Evolutionary conservation across 2,329 filamentous ascomycete genomes (phyloP).

Genomic region (Fusarium cyanostomum): DNA sequence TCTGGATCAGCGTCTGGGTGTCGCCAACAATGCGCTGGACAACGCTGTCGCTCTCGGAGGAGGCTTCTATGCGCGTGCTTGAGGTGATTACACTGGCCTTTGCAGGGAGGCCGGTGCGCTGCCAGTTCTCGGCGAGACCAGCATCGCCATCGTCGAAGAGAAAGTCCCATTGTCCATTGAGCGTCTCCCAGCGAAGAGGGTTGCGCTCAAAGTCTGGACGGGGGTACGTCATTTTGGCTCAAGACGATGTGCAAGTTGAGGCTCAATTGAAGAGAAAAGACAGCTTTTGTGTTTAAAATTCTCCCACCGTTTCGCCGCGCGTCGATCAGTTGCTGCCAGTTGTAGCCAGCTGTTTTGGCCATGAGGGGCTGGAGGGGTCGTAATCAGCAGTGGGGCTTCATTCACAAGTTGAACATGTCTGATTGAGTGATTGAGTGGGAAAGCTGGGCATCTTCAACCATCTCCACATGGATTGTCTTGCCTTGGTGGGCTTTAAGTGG

Average conservation of each 20-base stretch:
- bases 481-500: slow-evolving; percentile 30
- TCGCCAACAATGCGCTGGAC: slow-evolving; percentile 59
- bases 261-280: slow-evolving; percentile 3
- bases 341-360: slow-evolving; percentile 5
- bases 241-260: not conserved
- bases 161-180: slow-evolving; percentile 72
- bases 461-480: slow-evolving; percentile 27
- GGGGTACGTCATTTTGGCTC: slow-evolving; percentile 58
- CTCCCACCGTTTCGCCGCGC: slow-evolving; percentile 11
- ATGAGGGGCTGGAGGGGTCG: slow-evolving; percentile 25
- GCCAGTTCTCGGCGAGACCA: slow-evolving; percentile 64
- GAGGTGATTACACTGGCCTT: slow-evolving; percentile 46
- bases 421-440: slow-evolving; percentile 28
- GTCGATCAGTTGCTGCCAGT: slow-evolving; percentile 13
- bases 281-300: slow-evolving; percentile 13
- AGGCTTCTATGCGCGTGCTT: slow-evolving; percentile 45
- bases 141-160: slow-evolving; percentile 71
- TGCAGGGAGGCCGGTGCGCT: slow-evolving; percentile 59
- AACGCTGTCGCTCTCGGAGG: slow-evolving; percentile 48
- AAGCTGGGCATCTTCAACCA: slow-evolving; percentile 24
- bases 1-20: slow-evolving; percentile 57
- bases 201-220: slow-evolving; percentile 71
- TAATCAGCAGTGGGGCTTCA: slow-evolving; percentile 33
- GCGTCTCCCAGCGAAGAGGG: slow-evolving; percentile 64
- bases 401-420: not conserved